Conservation (phyloP, 768 basidiomycete species). For the Trametes maxima region DNA sequence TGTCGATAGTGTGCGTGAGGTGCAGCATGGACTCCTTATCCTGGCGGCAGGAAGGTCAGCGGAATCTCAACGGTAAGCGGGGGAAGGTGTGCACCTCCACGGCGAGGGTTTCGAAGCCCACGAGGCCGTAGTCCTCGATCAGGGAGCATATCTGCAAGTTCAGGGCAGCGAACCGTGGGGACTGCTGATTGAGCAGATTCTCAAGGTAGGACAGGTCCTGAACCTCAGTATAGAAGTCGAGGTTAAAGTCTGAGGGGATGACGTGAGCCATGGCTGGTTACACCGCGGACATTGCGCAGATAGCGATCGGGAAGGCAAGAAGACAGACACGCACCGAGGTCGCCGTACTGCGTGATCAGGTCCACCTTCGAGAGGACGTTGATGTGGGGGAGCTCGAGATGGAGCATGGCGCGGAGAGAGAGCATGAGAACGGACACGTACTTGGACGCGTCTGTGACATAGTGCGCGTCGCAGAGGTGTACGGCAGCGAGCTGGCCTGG, state of each 20-base stretch:
- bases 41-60: slow-evolving; percentile 39
- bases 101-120: slow-evolving; percentile 95
- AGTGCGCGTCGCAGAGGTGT: slow-evolving; percentile 95
- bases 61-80: background rate
- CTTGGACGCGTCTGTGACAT: slow-evolving; percentile 94
- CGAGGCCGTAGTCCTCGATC: slow-evolving; percentile 91
- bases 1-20: slow-evolving; percentile 81
- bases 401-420: slow-evolving; percentile 95
- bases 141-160: slow-evolving; percentile 91
- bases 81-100: slow-evolving; percentile 68
- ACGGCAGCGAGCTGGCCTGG: slow-evolving; percentile 80
- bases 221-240: slow-evolving; percentile 97
- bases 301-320: slow-evolving; percentile 2
- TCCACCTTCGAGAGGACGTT: slow-evolving; percentile 98
- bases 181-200: slow-evolving; percentile 63
- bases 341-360: slow-evolving; percentile 86
- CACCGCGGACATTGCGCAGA: background rate
- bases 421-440: slow-evolving; percentile 92
- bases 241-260: slow-evolving; percentile 77
- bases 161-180: slow-evolving; percentile 72
- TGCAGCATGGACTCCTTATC: slow-evolving; percentile 96
- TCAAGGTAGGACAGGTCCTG: slow-evolving; percentile 92
- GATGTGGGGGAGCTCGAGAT: slow-evolving; percentile 96
- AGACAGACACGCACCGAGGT: slow-evolving; percentile 65
- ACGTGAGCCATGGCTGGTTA: background rate